These are phyloP conservation scores for Russula abietina DNA, from an alignment of 768 basidiomycete genomes.

Conservation along the genomic window DNA sequence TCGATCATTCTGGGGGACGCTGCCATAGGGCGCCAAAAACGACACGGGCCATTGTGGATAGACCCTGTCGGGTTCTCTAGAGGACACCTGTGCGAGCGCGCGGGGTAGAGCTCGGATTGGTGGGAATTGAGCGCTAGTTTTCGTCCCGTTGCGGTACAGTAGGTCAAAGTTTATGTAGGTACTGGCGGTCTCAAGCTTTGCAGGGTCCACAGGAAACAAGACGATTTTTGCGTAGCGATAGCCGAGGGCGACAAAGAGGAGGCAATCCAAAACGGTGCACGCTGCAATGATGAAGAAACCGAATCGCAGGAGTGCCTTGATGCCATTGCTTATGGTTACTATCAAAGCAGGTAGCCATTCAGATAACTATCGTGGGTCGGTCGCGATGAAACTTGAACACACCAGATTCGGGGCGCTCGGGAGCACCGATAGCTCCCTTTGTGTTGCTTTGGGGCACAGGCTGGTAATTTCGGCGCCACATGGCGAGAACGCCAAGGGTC, in stretches of 20 bases:
- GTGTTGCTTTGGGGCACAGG: background rate
- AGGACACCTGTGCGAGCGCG: conserved; percentile 1
- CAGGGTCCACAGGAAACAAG: conserved; percentile 2
- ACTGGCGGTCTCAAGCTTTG: background rate
- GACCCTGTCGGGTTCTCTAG: conserved; percentile 6
- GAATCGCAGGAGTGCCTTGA: background rate
- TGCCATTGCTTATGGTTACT: background rate
- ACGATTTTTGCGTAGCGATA: background rate
- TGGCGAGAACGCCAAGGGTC: background rate
- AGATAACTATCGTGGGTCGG: background rate
- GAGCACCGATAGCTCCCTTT: background rate
- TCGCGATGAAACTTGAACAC: background rate
- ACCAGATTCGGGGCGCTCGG: conserved; percentile 5
- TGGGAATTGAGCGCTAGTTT: background rate
- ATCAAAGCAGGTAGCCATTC: background rate
- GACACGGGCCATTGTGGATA: conserved; percentile 15
- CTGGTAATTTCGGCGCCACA: conserved; percentile 7
- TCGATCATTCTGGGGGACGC: conserved; percentile 8
- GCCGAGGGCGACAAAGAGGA: conserved; percentile 8
- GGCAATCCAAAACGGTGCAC: background rate
- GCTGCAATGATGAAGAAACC: background rate
- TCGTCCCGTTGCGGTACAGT: conserved; percentile 13
- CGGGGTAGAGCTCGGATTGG: conserved; percentile 4
- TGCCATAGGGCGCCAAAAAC: conserved; percentile 5
- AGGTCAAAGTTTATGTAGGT: conserved; percentile 19